Base-by-base conservation (phyloP, 2,329 filamentous ascomycete species). In the Penicillium brevicompactum region DNA sequence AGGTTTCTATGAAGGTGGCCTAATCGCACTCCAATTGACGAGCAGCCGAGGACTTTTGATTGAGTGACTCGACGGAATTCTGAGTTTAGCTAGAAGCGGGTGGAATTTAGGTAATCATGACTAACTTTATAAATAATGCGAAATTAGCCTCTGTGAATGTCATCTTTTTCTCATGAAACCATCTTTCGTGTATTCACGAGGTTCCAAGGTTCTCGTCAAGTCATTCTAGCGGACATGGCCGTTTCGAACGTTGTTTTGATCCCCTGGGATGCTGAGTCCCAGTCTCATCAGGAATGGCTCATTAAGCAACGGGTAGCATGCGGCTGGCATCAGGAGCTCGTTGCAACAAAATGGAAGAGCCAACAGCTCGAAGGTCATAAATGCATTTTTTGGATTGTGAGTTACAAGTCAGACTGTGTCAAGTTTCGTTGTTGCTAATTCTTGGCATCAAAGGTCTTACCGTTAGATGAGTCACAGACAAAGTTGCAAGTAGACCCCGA, bases 351-450 rank as follows among this genome's bases (percentile, higher is more conserved):
- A 27, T 65, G 62, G 62, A 49, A 38, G 32, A 37, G 55, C 5
- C 37, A 48, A n/a, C 62, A 65, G 37, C 46, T 44, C 1, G 49
- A 49, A 16, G 62, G 62, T n/a, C 37, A 44, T 8, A 65, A 65
- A 11, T 64, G 61, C 22, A 59, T 65, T 7, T 64, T 59, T 43
- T 65, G 62, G 62, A 63, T 65, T 56, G 62, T 65, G 32, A 61
- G 57, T 49, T 24, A 1, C 31, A 34, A 34, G 8, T 4, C 31
- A 11, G 8, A 11, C 31, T 34, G 6, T 4, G 24, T 27, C 31
- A 34, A 34, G 31, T 34, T 10, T 34, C 13, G 7, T 7, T 14
- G 34, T 11, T n/a, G 34, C 34, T 37, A 37, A 37, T n/a, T 14
- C n/a, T 37, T n/a, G 34, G n/a, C 1, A 37, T 16, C 6, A 2